phyloP scores from a whole-genome alignment of 2,329 filamentous ascomycete species.

The Penicillium sp. region DNA sequence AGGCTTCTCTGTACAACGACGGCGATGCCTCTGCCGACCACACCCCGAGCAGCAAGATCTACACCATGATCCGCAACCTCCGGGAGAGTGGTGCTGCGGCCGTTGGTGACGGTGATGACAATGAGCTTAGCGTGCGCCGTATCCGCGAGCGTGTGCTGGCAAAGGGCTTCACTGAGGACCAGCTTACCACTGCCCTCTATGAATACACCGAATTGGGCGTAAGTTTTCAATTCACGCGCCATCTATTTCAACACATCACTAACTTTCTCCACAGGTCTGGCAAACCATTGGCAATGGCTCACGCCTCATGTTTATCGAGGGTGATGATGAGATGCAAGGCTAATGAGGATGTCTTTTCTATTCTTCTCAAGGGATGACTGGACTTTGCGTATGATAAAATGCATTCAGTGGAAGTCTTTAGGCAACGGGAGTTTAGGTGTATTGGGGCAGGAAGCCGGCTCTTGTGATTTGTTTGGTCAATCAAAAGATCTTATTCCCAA shows the following conservation, averaged over 20 bases:
- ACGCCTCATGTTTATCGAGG: conserved; percentile 66
- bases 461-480: conserved; percentile 13
- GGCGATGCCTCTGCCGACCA: conserved; percentile 60
- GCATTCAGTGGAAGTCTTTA: conserved; percentile 20
- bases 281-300: conserved; percentile 69
- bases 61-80: conserved; percentile 85
- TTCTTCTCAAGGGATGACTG: conserved; percentile 6
- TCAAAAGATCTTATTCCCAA: conserved; percentile 17
- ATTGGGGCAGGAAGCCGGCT: conserved; percentile 13
- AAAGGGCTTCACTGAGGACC: conserved; percentile 94
- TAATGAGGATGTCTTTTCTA: conserved; percentile 18
- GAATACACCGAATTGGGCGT: conserved; percentile 88
- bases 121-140: conserved; percentile 80
- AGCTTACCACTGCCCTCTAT: conserved; percentile 78
- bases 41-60: conserved; percentile 84
- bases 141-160: conserved; percentile 88
- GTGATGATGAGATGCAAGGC: conserved; percentile 53
- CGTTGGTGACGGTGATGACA: conserved; percentile 66
- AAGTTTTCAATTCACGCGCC: conserved; percentile 48
- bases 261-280: conserved; percentile 59
- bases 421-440: conserved; percentile 25
- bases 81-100: conserved; percentile 76
- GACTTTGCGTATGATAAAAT: conserved; percentile 16
- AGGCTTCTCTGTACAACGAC: conserved; percentile 80
- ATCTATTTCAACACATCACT: conserved; percentile 30